These are phyloP conservation scores for Candida palmyrensis DNA, from an alignment of 805 yeast genomes.

Conservation along the genomic window DNA sequence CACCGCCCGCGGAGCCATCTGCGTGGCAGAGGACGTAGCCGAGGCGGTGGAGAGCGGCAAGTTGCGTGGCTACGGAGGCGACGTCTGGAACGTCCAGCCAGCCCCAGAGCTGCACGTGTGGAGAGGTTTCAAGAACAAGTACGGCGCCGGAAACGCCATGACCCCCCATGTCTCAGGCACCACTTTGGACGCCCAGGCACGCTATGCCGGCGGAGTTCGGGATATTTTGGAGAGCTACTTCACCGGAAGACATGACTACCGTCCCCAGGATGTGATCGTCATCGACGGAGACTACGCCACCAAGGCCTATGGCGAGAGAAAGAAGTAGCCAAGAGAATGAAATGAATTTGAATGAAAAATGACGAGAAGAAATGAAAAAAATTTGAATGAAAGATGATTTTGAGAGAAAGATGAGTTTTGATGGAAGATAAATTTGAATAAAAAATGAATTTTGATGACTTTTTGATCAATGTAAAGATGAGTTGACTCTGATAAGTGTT, in stretches of 20 bases:
- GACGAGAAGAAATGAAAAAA: slow-evolving; percentile 1
- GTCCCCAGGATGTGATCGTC: slow-evolving; percentile 72
- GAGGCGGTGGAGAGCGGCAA: slow-evolving; percentile 67
- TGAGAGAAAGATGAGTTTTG: background rate
- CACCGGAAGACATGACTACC: slow-evolving; percentile 57
- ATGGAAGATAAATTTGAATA: background rate
- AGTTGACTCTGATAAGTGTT: too few relatives aligned
- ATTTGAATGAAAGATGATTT: background rate
- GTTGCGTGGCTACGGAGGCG: slow-evolving; percentile 78
- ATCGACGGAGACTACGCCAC: slow-evolving; percentile 70
- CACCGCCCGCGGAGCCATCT: slow-evolving; percentile 81
- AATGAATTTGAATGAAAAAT: too few relatives aligned
- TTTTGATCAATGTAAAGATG: too few relatives aligned
- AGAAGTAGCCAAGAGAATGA: slow-evolving; percentile 5
- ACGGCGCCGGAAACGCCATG: slow-evolving; percentile 79
- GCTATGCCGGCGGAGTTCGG: slow-evolving; percentile 69
- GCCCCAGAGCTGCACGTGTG: slow-evolving; percentile 76
- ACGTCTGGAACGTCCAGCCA: slow-evolving; percentile 84
- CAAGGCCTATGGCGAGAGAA: slow-evolving; percentile 58
- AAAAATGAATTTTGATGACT: background rate
- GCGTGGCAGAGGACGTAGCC: slow-evolving; percentile 68
- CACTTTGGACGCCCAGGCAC: slow-evolving; percentile 70
- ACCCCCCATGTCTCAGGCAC: slow-evolving; percentile 81
- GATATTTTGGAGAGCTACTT: slow-evolving; percentile 60
- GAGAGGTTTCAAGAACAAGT: slow-evolving; percentile 62